Evolutionary conservation across 495 filamentous ascomycete species (phyloP).

Genomic region (Lasiosphaeriaceae sp.): DNA sequence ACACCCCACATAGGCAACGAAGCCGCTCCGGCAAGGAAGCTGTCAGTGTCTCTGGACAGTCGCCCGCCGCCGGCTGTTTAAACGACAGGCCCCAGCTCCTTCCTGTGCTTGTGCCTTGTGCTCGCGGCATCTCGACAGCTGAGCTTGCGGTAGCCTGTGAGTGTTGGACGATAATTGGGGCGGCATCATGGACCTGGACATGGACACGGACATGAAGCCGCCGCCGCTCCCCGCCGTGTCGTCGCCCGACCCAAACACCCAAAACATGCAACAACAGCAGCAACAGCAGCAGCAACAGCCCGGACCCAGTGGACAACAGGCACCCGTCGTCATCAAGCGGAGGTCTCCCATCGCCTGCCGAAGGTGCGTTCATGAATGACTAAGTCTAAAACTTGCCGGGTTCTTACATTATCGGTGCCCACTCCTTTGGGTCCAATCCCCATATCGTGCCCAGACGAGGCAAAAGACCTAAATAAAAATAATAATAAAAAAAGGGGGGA

Average conservation of each 20-base stretch:
- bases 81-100: neutral
- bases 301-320: neutral
- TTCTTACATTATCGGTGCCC: neutral
- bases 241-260: conserved; percentile 4
- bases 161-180: neutral
- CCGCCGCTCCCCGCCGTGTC: conserved; percentile 13
- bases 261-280: conserved; percentile 11
- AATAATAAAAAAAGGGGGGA: too few species aligned
- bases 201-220: conserved; percentile 17
- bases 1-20: conserved; percentile 14
- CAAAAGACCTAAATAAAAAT: neutral
- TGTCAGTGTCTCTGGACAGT: neutral
- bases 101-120: neutral
- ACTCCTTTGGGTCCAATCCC: too few species aligned
- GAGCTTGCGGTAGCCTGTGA: too few species aligned
- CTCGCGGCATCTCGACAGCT: conserved; percentile 6
- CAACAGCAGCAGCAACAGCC: conserved; percentile 11
- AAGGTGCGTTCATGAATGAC: conserved; percentile 42
- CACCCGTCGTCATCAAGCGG: conserved; percentile 31
- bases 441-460: too few species aligned
- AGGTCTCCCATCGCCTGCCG: conserved; percentile 48
- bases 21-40: conserved; percentile 19
- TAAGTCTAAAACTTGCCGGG: too few species aligned
- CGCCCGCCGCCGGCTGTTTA: neutral
- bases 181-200: conserved; percentile 18